Base-by-base conservation (phyloP, 2,329 filamentous ascomycete genomes). In the Penicillium psychrosexuale region DNA sequence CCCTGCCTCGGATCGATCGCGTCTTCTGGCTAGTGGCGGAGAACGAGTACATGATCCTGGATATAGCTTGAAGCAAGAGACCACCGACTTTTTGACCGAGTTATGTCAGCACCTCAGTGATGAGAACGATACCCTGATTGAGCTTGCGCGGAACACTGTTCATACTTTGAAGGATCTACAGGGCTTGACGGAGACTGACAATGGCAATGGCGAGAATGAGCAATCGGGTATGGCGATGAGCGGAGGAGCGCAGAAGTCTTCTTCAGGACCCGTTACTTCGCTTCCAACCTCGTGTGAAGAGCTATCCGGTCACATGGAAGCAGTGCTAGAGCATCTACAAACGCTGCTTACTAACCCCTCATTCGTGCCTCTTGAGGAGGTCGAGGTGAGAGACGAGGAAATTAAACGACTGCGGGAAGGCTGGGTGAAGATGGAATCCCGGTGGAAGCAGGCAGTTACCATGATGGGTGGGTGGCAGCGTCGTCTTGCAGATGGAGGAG, bases 401-500 rank as follows among this genome's bases (percentile, higher is more conserved):
- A 97, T 99, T 61, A 81, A 83, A 49, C 84, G 90, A 48, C 79
- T 99, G 45, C 85, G 90, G 51, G 84, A 88, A 52, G 91, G 92
- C 15, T 96, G 93, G 88, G 89, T 95, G 70, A 91, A 89, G 74
- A 96, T 97, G 90, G 92, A 97, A 72, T 82, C 79, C 22, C 84
- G 91, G 48, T 96, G 94, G 91, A 87, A 85, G 61, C 93, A 97
- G 69, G 90, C 94, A 1, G 86, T 97, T 12, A 82, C 85, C 34
- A 84, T 99, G 75, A 96, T 99, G 78, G 90, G 97, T 61, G 86
- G 89, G 33, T 97, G 94, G 93, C 86, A 92, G 57, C 88, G 85
- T 69, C 83, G 90, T 39, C 91, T 96, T 83, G 68, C 71, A 8
- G 67, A 77, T 37, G 73, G 72, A 13, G 72, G 75, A 33, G 71